phyloP scores from a whole-genome alignment of 768 basidiomycete genomes.

The Mycena amicta region DNA sequence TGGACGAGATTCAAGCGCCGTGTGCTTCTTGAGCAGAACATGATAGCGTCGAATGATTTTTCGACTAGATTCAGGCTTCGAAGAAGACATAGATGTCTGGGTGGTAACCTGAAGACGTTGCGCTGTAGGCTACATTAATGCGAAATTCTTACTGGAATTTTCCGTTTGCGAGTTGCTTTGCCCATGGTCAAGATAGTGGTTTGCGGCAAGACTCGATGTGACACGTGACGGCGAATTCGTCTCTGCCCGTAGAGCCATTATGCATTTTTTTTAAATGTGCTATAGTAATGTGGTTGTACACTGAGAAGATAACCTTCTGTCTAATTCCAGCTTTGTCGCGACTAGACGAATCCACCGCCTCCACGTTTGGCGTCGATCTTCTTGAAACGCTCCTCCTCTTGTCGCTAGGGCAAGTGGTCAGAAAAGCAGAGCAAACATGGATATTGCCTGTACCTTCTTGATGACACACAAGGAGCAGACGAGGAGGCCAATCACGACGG shows the following conservation, averaged over 20 bases:
- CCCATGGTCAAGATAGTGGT: too few relatives aligned
- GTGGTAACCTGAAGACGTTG: too few relatives aligned
- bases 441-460: constrained; percentile 70
- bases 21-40: constrained; percentile 70
- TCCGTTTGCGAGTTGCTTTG: constrained; percentile 47
- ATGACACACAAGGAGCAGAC: constrained; percentile 86
- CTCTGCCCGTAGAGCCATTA: too few relatives aligned
- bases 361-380: constrained; percentile 90
- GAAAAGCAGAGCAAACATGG: constrained; percentile 14
- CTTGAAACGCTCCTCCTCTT: constrained; percentile 82
- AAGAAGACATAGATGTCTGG: constrained; percentile 38
- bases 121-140: too few relatives aligned
- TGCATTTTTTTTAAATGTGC: too few relatives aligned
- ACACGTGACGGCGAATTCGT: too few relatives aligned
- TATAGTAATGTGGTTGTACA: too few relatives aligned
- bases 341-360: constrained; percentile 84
- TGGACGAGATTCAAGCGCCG: constrained; percentile 44
- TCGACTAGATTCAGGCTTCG: constrained; percentile 63
- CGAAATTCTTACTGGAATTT: constrained; percentile 43
- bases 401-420: constrained; percentile 49
- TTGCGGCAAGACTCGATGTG: too few relatives aligned
- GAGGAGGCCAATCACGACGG: constrained; percentile 72
- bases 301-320: too few relatives aligned
- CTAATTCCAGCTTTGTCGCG: too few relatives aligned
- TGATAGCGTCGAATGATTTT: constrained; percentile 81